Base-by-base conservation (phyloP, 2,329 filamentous ascomycete genomes). In the Epichloe bromicola region DNA sequence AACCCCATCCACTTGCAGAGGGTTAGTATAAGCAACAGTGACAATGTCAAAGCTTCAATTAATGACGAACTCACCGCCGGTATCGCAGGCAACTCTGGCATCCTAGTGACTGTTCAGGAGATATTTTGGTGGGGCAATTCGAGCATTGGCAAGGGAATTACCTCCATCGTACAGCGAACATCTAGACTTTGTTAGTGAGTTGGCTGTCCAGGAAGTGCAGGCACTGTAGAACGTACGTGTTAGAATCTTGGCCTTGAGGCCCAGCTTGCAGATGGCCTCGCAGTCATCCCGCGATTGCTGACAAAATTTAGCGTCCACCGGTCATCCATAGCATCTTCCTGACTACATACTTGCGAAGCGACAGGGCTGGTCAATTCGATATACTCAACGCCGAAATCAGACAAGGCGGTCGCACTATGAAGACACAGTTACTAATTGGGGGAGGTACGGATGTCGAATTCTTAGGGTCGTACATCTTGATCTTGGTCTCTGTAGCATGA, bases 201-300 rank as follows among this genome's bases (percentile, higher is more conserved):
- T n/a, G 7, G 15, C 14, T 23, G 17, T 26, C 10, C 17, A 30
- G 17, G 14, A 19, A 7, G 15, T 10, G 15, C 11, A 19, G 15
- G 7, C 17, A n/a, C 74, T 23, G 8, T 2, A 14, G n/a, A 36
- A 36, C 53, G 15, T 33, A 56, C 53, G 55, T 7, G 55, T 57
- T 10, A 57, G 34, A 7, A 67, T 64, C 61, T 67, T 66, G 56
- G 64, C 54, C 60, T 88, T 90, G 68, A 96, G 80, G 56, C 89
- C 89, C 50, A 96, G 85, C 77, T 90, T 88, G 85, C 88, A 94
- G 65, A 96, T 95, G 53, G 84, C 83, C 72, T 93, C 85, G 69
- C 88, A 95, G 72, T 96, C 91, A 63, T 74, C 70, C 66, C 83
- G 80, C 50, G 88, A 94, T 72, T 95, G 88, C 72, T 89, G 83